Base-by-base conservation (phyloP, 192 early-diverging fungal genomes). In the Podila epicladia region DNA sequence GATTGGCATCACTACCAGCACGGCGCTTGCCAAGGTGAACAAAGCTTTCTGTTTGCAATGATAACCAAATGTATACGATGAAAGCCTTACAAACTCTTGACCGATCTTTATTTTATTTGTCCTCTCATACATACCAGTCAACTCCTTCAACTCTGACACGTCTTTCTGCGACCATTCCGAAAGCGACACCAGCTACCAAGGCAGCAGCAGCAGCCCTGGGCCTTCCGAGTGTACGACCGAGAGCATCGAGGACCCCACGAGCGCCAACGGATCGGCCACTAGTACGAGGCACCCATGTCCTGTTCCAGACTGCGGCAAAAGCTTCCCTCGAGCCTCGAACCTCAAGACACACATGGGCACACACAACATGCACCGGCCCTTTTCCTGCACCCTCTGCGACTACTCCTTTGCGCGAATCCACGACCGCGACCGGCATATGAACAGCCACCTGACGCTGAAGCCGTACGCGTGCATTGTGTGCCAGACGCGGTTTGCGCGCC, bases 341-440 rank as follows among this genome's bases (percentile, higher is more conserved):
- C 86, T 93, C 33, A 91, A 91, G 72, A 90, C 92, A 11, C 93
- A 94, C 74, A 82, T 86, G 7, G 69, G 89, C 55, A 92, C 90
- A 0, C 93, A 94, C 64, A 88, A 87, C 26, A 68, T 82, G 2
- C 87, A 92, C 64, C 88, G 91, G 3, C 93, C 93, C 8, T 92
- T 87, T 71, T 76, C 75, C 64, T 95, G 93, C 63, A 65, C 63
- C 1, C 89, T 87, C 82, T 97, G 96, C 76, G 67, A 85, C 3
- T 85, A 87, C 64, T 76, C 87, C 17, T 97, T 97, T 87, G 90
- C 94, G 11, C 89, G 96, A 1, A 89, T 94, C 77, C 95, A 97
- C 72, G 96, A 82, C 38, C 64, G 92, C 7, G 91, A 93, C 71
- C 85, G 93, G 4, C 94, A 95, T 68, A 87, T 89, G 79, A 92